Conservation (phyloP, 352 stramenopile species). For the Globisporangium takayamanum region DNA sequence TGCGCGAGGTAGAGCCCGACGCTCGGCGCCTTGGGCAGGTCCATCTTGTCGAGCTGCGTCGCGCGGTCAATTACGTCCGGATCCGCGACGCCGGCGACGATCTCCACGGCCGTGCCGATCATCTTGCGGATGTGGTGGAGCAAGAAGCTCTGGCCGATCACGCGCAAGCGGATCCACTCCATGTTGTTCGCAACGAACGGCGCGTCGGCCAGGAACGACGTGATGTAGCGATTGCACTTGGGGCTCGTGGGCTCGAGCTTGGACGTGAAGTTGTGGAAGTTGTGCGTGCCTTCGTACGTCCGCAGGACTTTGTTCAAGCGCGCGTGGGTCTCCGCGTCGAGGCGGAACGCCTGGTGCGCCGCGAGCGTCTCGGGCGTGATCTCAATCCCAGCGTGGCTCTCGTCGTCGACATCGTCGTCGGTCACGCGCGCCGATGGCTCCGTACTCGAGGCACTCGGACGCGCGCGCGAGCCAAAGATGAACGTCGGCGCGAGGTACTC, state of each 20-base stretch:
- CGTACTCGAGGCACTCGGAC: slow-evolving; percentile 18
- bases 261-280: slow-evolving; percentile 97
- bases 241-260: slow-evolving; percentile 79
- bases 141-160: slow-evolving; percentile 96
- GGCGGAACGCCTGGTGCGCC: slow-evolving; percentile 66
- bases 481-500: slow-evolving; percentile 89
- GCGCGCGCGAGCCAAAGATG: slow-evolving; percentile 55
- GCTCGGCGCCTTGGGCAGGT: slow-evolving; percentile 80
- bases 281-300: slow-evolving; percentile 85
- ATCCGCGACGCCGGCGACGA: slow-evolving; percentile 54
- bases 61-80: slow-evolving; percentile 45
- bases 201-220: slow-evolving; percentile 80
- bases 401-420: slow-evolving; percentile 29
- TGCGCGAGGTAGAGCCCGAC: slow-evolving; percentile 83
- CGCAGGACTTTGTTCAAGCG: slow-evolving; percentile 48
- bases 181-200: slow-evolving; percentile 85
- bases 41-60: slow-evolving; percentile 77
- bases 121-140: slow-evolving; percentile 99
- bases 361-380: slow-evolving; percentile 58
- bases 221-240: slow-evolving; percentile 89
- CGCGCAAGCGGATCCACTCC: slow-evolving; percentile 94
- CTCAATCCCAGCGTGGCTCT: slow-evolving; percentile 28
- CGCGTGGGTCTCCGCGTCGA: slow-evolving; percentile 45
- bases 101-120: slow-evolving; percentile 82
- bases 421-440: slow-evolving; percentile 15